A percentile compares a stretch with the other conserved stretches of the same genome.
Conservation (phyloP, 2,329 filamentous ascomycete genomes). For the Orbilia javanica region DNA sequence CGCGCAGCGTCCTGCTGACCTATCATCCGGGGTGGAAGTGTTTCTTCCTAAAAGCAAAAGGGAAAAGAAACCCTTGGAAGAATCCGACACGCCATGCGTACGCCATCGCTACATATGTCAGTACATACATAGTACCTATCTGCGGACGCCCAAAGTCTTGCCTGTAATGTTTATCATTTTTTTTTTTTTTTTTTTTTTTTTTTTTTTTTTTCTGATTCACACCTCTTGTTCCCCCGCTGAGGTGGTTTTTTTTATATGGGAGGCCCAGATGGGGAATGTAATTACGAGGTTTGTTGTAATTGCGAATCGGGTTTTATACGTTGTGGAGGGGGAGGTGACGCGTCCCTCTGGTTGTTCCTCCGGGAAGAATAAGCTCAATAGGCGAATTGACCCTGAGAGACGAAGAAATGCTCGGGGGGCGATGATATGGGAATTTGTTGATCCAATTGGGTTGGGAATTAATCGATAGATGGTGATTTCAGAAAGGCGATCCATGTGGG, state of each 20-base stretch:
- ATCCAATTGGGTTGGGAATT: neutral
- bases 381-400: neutral
- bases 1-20: conserved; percentile 10
- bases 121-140: neutral
- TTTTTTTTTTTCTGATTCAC: neutral
- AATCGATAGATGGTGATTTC: neutral
- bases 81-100: conserved; percentile 42
- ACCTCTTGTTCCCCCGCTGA: neutral
- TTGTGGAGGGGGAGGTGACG: conserved; percentile 36
- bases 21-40: neutral
- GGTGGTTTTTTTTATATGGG: neutral
- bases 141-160: neutral
- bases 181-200: neutral
- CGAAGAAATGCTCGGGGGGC: neutral
- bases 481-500: neutral
- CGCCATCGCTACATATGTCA: conserved; percentile 17
- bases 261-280: conserved; percentile 45
- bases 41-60: neutral
- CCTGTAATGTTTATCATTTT: neutral
- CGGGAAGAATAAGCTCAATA: neutral
- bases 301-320: conserved; percentile 13
- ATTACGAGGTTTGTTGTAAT: conserved; percentile 33
- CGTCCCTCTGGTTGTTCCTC: conserved; percentile 15
- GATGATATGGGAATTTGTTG: neutral
- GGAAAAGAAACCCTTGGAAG: neutral